Base-by-base conservation (phyloP, 2,329 filamentous ascomycete genomes). In the Elsinoe necatrix region DNA sequence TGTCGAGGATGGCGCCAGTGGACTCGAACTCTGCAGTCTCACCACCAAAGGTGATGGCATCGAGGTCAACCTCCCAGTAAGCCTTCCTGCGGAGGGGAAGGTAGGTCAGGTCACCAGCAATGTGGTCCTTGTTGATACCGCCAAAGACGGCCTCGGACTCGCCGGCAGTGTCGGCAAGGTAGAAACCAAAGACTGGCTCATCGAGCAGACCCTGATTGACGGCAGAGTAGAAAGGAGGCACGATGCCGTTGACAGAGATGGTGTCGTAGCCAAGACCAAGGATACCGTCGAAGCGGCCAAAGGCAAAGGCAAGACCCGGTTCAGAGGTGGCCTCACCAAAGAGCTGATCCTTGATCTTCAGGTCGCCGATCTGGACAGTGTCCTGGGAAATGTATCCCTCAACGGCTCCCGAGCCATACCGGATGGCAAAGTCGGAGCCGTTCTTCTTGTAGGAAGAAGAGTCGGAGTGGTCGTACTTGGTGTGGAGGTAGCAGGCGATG, bases 31-130 rank as follows among this genome's bases (percentile, higher is more conserved):
- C 87, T 60, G 91, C 91, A 63, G 83, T 85, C 69, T 87, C 82
- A 55, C 91, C 81, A 66, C 93, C 95, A 62, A 96, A 89, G 57
- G 86, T 84, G 75, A 98, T 93, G 62, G 89, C 80, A 68, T 97
- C 86, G 60, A 98, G 84, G 68, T 97, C 91, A 57, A 98, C 92
- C 81, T 98, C 93, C 93, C 93, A 98, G 82, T 98, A 98, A 51
- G 93, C 93, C 86, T 97, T 97, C 72, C 93, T 89, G 73, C 93
- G 89, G 65, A 98, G 83, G 56, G 93, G 93, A 64, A 98, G 89
- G 73, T 90, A 95, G 71, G 85, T 88, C 67, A 98, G 81, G 73
- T 97, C 85, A 68, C 93, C 93, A 37, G 80, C 84, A 74, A 82
- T 86, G 79, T 93, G 89, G 69, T 78, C 77, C 76, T 89, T 77